Percentiles rank a stretch among this genome's conserved stretches.
phyloP scores from a whole-genome alignment of 2,329 filamentous ascomycete genomes.

The Fonsecaea erecta region DNA sequence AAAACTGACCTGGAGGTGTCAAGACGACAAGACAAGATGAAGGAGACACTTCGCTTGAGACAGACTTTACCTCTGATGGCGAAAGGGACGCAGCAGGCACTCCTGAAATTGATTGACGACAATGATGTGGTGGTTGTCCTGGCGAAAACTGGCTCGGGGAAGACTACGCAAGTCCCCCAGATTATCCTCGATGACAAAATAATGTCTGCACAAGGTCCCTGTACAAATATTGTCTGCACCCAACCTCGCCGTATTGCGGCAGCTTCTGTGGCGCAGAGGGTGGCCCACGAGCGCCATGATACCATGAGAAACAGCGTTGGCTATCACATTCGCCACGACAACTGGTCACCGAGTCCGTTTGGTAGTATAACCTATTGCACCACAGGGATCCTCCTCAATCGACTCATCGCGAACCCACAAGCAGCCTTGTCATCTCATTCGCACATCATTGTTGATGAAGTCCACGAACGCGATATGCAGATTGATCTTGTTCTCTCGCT shows the following conservation, averaged over 20 bases:
- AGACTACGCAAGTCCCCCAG: slow-evolving; percentile 95
- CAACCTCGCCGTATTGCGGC: slow-evolving; percentile 95
- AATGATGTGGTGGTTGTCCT: slow-evolving; percentile 90
- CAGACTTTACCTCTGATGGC: slow-evolving; percentile 25
- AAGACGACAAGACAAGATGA: slow-evolving; percentile 5
- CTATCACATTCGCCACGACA: slow-evolving; percentile 90
- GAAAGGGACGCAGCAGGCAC: slow-evolving; percentile 26
- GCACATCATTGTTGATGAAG: slow-evolving; percentile 78
- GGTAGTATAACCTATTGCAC: slow-evolving; percentile 75
- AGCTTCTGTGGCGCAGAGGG: slow-evolving; percentile 86
- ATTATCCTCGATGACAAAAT: slow-evolving; percentile 91
- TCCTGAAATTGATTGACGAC: slow-evolving; percentile 70
- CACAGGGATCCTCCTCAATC: slow-evolving; percentile 87
- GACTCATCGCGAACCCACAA: slow-evolving; percentile 89
- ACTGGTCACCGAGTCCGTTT: slow-evolving; percentile 77
- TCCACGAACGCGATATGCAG: slow-evolving; percentile 93
- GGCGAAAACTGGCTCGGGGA: slow-evolving; percentile 94
- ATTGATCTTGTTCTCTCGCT: slow-evolving; percentile 95
- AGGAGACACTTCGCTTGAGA: slow-evolving; percentile 12
- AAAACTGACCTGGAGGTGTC: slow-evolving; percentile 1
- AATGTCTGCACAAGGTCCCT: slow-evolving; percentile 65
- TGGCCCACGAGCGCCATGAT: slow-evolving; percentile 93
- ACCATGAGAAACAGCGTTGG: slow-evolving; percentile 80
- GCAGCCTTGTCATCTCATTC: slow-evolving; percentile 83
- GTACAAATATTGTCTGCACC: slow-evolving; percentile 92